Conservation (phyloP, 2,329 filamentous ascomycete genomes). For the Cytospora piceicola region DNA sequence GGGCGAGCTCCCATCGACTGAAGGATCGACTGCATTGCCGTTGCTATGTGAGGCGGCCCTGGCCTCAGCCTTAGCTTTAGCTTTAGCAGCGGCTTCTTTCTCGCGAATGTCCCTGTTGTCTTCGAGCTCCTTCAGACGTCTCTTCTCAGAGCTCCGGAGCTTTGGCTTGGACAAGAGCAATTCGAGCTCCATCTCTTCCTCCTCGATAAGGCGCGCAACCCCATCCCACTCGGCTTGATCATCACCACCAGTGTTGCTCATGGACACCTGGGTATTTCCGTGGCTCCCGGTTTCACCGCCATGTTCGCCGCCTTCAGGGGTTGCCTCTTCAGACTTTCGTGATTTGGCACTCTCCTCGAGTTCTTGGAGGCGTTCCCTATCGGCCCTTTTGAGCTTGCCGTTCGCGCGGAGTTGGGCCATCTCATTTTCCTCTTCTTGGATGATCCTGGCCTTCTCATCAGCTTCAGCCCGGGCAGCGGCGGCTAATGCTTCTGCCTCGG, state of each 20-base stretch:
- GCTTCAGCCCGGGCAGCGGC: constrained; percentile 30
- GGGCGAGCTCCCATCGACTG: background rate
- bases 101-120: constrained; percentile 24
- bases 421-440: constrained; percentile 13
- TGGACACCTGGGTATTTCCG: constrained; percentile 20
- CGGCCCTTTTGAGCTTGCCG: constrained; percentile 13
- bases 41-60: background rate
- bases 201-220: constrained; percentile 21
- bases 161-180: constrained; percentile 24
- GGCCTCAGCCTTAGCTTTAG: constrained; percentile 12
- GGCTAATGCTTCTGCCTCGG: background rate
- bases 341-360: too few species aligned
- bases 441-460: constrained; percentile 15
- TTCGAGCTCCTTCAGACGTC: constrained; percentile 25
- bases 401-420: constrained; percentile 13
- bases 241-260: constrained; percentile 13
- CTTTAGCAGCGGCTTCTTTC: constrained; percentile 23
- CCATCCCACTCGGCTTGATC: constrained; percentile 21
- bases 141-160: constrained; percentile 20
- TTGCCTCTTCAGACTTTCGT: background rate
- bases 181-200: constrained; percentile 26
- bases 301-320: constrained; percentile 6
- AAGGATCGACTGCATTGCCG: background rate
- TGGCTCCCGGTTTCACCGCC: constrained; percentile 29
- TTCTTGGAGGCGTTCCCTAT: constrained; percentile 14